phyloP scores from a whole-genome alignment of 202 grass and related monocot species.

The Hordeum pubiflorum region DNA sequence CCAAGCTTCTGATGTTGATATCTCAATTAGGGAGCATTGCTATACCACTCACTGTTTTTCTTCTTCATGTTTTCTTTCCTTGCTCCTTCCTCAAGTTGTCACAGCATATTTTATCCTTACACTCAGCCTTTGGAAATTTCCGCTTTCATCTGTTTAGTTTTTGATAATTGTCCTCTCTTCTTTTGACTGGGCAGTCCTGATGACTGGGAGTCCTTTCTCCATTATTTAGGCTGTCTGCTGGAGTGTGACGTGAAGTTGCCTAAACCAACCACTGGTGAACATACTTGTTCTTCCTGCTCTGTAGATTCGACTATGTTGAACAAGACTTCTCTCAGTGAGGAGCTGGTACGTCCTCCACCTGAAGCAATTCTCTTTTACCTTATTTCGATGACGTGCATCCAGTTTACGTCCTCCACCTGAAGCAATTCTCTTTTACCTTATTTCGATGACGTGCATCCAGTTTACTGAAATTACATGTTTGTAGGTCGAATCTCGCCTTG shows the following conservation, averaged over 20 bases:
- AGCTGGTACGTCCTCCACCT: conserved; percentile 46
- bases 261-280: conserved; percentile 39
- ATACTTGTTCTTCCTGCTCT: conserved; percentile 37
- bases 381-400: conserved; percentile 15
- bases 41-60: conserved; percentile 9
- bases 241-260: conserved; percentile 67
- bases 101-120: not conserved
- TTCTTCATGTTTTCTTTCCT: not conserved
- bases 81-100: conserved; percentile 1
- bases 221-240: conserved; percentile 95
- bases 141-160: conserved; percentile 26
- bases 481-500: conserved; percentile 77
- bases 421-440: conserved; percentile 5
- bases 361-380: conserved; percentile 7
- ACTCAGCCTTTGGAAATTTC: not conserved
- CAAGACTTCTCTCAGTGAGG: conserved; percentile 47
- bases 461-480: conserved; percentile 25
- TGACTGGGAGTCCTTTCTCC: conserved; percentile 95
- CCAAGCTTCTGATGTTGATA: not conserved
- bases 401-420: conserved; percentile 11
- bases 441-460: conserved; percentile 12
- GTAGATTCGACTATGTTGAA: conserved; percentile 37
- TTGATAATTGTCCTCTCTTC: conserved; percentile 43
- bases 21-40: not conserved
- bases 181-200: conserved; percentile 86